Percentiles rank a stretch among this genome's conserved stretches.
phyloP scores from a whole-genome alignment of 148 eudicot genomes.

The Polygonum maritimum region DNA sequence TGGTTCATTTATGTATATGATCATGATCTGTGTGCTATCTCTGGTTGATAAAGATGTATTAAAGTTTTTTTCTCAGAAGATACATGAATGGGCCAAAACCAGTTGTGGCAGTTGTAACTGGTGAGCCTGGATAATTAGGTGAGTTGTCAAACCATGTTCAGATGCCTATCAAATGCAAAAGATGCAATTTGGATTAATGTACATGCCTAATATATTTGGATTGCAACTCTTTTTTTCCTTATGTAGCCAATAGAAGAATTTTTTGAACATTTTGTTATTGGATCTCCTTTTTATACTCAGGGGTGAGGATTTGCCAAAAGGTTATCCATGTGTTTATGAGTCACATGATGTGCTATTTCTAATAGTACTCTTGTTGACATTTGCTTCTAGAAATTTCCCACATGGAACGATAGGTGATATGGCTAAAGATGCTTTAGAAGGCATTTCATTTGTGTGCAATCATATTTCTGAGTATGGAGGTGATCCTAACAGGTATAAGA shows the following conservation, averaged over 20 bases:
- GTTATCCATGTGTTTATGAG: not conserved
- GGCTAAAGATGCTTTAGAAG: constrained; percentile 82
- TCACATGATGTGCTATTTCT: not conserved
- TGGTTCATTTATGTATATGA: not conserved
- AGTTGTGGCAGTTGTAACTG: constrained; percentile 71
- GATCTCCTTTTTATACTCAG: not conserved
- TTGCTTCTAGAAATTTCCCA: constrained; percentile 72
- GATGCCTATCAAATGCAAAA: not conserved
- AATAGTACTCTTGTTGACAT: not conserved
- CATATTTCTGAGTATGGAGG: constrained; percentile 95
- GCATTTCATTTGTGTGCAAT: constrained; percentile 84
- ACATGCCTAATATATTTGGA: not conserved
- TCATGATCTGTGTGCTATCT: not conserved
- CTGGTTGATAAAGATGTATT: not conserved
- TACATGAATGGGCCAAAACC: constrained; percentile 37
- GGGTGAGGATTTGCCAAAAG: not conserved
- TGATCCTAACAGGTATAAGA: constrained; percentile 74
- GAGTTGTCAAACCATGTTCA: constrained; percentile 11
- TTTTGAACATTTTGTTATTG: not conserved
- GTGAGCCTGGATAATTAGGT: constrained; percentile 88
- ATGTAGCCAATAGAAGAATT: not conserved
- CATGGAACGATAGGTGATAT: constrained; percentile 89
- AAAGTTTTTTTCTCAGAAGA: not conserved
- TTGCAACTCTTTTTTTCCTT: not conserved
- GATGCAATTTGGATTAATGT: not conserved